Evolutionary conservation across 208 protist genomes (phyloP), one percentile per base, ranked within the genome.

Genomic region (Crithidia fasciculata): DNA sequence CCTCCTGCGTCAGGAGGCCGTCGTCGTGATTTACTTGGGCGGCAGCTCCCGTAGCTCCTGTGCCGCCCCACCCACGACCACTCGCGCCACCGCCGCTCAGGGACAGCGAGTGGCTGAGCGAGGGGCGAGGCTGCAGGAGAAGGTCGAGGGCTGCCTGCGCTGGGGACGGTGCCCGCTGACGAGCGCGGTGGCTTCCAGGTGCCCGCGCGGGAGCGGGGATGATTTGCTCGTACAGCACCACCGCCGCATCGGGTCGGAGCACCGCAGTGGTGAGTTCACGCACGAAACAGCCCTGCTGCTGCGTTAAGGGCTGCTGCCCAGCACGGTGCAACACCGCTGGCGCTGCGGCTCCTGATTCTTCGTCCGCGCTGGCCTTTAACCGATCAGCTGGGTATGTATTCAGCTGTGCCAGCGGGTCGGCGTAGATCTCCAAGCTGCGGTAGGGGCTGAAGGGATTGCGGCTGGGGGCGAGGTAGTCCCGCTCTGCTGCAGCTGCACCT

Each of bases 371-470:
- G 28, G 28, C 28, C 28, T 28, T 28, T 28, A 28, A 28, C 28
- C 28, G 28, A 28, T 28, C 28, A 28, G 28, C 28, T 28, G 28
- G 28, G 28, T 28, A 28, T 28, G 28, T 28, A 28, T 50, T 41
- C 10, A 16, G 49, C 36, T 18, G 19, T 5, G 50, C 16, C 8
- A 62, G 16, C n/a, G 53, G 65, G 18, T 36, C 19, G 2, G 45
- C 19, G 47, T 67, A 78, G 16, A 54, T 10, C 37, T 57, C 65
- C 12, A 78, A 43, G 53, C 9, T 52, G 8, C 78, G 78, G 63
- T 81, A 90, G n/a, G 64, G 67, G 44, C 78, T 89, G 56, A 78
- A 93, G 12, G 88, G 88, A 56, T 93, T 93, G 15, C 85, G 83
- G 63, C 82, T 93, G 2, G 88, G 88, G 10, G 78, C 53, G 43